Base-by-base conservation (phyloP, 805 yeast species). In the Zygoascus bituminiphila region DNA sequence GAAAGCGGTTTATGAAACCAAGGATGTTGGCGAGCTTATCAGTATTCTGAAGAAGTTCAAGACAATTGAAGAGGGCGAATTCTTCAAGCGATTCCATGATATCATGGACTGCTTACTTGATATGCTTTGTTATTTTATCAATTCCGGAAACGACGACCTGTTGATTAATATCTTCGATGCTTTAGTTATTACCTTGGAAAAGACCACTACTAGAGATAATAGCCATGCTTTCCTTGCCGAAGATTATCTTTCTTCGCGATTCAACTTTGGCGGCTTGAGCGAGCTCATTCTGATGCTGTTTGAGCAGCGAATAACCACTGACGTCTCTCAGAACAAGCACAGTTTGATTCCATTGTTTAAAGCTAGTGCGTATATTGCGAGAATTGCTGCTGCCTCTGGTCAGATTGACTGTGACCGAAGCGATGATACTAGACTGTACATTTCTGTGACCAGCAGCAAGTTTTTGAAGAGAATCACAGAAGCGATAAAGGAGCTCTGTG, bases 61-160 rank as follows among this genome's bases (percentile, higher is more conserved):
- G 51, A 77, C 74, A 50, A 68, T 81, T 46, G 79, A 78, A n/a
- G 62, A 76, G 12, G 60, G 65, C 2, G 78, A 78, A 40, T 66
- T 80, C 45, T 70, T 81, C 46, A 81, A 79, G 47, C 44, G 52
- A 15, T 53, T 62, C 38, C 61, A 51, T 26, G 61, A 60, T 24
- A 48, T 59, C 15, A 42, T 61, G 39, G 63, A 61, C 36, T 35
- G 64, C 14, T 25, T 72, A 20, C 54, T 60, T 40, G 64, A 61
- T 38, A 61, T 61, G 47, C 45, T 85, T 64, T 73, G 80, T 10
- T 39, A 41, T 25, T 53, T 53, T 37, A 15, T 42, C 35, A 45
- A 33, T 8, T 29, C 46, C 14, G 54, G 50, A 12, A 35, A 47
- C 20, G 46, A 46, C 5, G 52, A 44, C 17, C 39, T 55, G 21